Conservation (phyloP, 2,329 filamentous ascomycete genomes). For the Fusarium sp. region DNA sequence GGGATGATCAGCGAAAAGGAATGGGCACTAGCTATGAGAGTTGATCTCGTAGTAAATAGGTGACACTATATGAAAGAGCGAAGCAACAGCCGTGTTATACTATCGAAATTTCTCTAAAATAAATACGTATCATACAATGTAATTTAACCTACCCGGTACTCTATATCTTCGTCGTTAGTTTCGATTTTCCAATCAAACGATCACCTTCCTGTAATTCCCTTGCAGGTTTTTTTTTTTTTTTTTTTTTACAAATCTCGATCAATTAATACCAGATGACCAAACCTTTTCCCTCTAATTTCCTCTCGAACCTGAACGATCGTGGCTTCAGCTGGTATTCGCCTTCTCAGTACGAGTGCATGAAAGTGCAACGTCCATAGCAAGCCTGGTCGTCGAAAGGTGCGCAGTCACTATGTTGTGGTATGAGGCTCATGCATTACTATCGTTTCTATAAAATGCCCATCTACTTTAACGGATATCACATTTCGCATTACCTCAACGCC, state of each 20-base stretch:
- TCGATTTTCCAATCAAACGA: neutral
- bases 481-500: constrained; percentile 4
- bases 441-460: neutral
- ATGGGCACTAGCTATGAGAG: neutral
- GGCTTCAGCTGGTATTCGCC: neutral
- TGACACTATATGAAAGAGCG: neutral
- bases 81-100: neutral
- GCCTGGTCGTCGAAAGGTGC: neutral
- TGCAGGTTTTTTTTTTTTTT: neutral
- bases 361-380: neutral
- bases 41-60: neutral
- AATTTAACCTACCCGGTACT: neutral
- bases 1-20: constrained; percentile 51
- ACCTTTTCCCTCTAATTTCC: neutral
- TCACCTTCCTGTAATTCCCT: too few relatives aligned
- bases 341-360: neutral
- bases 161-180: neutral
- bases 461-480: neutral
- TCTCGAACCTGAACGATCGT: neutral
- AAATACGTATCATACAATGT: constrained; percentile 21
- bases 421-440: neutral
- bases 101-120: constrained; percentile 23
- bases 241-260: neutral
- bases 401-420: neutral
- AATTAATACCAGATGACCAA: neutral